A percentile compares a stretch with the other conserved stretches of the same genome.
Evolutionary conservation across 805 yeast genomes (phyloP).

Genomic region (Candida parachauliodes): DNA sequence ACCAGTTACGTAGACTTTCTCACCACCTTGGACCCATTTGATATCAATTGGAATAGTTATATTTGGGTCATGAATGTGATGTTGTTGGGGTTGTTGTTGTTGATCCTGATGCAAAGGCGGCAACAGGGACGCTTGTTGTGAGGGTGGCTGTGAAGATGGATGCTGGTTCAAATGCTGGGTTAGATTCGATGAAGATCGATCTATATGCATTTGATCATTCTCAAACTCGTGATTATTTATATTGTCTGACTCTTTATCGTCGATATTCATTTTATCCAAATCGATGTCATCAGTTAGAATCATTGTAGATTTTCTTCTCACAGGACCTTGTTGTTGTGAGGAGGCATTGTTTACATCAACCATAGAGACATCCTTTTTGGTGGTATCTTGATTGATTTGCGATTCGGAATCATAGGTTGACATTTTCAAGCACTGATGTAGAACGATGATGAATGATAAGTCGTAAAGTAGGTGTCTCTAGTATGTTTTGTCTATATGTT

Average conservation of each 20-base stretch:
- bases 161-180: slow-evolving; percentile 13
- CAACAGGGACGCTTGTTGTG: slow-evolving; percentile 11
- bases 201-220: slow-evolving; percentile 17
- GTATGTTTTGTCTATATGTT: too few relatives aligned
- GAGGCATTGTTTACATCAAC: slow-evolving; percentile 37
- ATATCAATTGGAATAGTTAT: slow-evolving; percentile 57
- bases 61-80: slow-evolving; percentile 21
- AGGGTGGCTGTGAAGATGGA: slow-evolving; percentile 9
- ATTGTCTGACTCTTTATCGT: slow-evolving; percentile 18
- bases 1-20: slow-evolving; percentile 92
- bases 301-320: slow-evolving; percentile 65
- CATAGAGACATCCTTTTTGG: slow-evolving; percentile 39
- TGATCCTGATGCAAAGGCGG: slow-evolving; percentile 10
- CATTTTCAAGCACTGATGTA: too few relatives aligned
- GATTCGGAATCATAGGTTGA: background rate
- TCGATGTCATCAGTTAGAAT: slow-evolving; percentile 69
- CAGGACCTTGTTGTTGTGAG: slow-evolving; percentile 16
- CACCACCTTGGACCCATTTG: slow-evolving; percentile 96
- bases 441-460: too few relatives aligned
- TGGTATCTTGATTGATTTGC: background rate
- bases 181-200: slow-evolving; percentile 14
- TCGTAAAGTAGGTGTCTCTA: too few relatives aligned
- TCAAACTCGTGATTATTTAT: slow-evolving; percentile 6
- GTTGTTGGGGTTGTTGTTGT: slow-evolving; percentile 1
- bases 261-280: slow-evolving; percentile 46